phyloP scores from a whole-genome alignment of 495 filamentous ascomycete genomes.

The Penicillium lagena region DNA sequence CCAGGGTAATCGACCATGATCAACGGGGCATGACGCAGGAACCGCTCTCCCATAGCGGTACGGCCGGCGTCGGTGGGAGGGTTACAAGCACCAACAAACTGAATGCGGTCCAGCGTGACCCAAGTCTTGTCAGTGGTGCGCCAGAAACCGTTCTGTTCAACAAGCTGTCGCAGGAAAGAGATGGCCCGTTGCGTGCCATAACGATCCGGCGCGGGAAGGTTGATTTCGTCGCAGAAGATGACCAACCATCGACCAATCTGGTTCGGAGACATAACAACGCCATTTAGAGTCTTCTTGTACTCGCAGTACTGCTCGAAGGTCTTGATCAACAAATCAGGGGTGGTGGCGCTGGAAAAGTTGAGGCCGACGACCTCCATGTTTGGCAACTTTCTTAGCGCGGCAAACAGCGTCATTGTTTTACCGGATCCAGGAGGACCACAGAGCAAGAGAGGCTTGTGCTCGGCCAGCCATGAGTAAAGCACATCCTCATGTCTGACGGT shows the following conservation, averaged over 20 bases:
- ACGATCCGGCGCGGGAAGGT: constrained; percentile 95
- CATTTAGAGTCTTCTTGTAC: constrained; percentile 96
- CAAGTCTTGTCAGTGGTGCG: constrained; percentile 93
- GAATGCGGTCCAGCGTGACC: constrained; percentile 95
- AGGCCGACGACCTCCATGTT: constrained; percentile 99
- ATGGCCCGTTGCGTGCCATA: constrained; percentile 97
- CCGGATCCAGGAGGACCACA: constrained; percentile 97
- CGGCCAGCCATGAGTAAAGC: constrained; percentile 96
- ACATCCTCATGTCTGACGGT: constrained; percentile 97
- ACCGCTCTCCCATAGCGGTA: constrained; percentile 87
- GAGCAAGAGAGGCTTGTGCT: constrained; percentile 93
- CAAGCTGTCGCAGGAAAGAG: constrained; percentile 90
- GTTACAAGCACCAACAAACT: constrained; percentile 98
- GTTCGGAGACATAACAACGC: constrained; percentile 88
- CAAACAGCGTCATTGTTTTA: constrained; percentile 99
- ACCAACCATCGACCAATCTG: constrained; percentile 98
- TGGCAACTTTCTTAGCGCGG: constrained; percentile 87
- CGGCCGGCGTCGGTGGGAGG: constrained; percentile 97
- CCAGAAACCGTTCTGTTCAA: constrained; percentile 99
- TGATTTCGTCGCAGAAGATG: constrained; percentile 98
- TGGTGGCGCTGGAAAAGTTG: constrained; percentile 98
- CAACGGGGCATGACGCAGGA: constrained; percentile 89
- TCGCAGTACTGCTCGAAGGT: constrained; percentile 99
- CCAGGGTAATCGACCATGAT: constrained; percentile 99
- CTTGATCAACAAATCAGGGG: constrained; percentile 94